Conservation (phyloP, 2,329 filamentous ascomycete genomes). For the Pseudogymnoascus sp. region DNA sequence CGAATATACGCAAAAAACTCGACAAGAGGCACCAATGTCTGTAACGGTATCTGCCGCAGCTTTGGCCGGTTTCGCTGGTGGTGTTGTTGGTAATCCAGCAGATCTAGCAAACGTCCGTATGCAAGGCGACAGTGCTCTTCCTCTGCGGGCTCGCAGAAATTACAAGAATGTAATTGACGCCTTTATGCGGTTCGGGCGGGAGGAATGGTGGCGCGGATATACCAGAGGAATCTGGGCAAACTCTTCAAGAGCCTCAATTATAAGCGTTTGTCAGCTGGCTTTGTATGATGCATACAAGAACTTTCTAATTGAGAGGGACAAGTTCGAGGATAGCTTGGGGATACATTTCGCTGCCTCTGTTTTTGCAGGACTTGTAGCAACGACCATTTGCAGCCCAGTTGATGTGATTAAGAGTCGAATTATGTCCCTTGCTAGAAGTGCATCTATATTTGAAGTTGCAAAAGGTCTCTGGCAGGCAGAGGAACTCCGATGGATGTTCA, state of each 20-base stretch:
- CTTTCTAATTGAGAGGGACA: constrained; percentile 56
- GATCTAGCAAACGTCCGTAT: constrained; percentile 94
- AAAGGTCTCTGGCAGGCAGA: constrained; percentile 39
- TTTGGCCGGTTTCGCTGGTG: not conserved
- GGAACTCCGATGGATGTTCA: constrained; percentile 57
- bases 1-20: not conserved
- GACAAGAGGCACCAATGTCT: not conserved
- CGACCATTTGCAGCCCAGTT: constrained; percentile 74
- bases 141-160: constrained; percentile 63
- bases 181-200: constrained; percentile 70
- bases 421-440: constrained; percentile 58
- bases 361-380: constrained; percentile 69
- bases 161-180: constrained; percentile 82
- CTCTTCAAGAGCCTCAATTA: constrained; percentile 65
- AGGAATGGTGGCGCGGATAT: constrained; percentile 66
- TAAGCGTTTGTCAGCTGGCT: constrained; percentile 74
- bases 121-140: constrained; percentile 79
- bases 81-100: constrained; percentile 70
- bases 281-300: constrained; percentile 74
- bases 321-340: constrained; percentile 57
- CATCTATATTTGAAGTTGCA: constrained; percentile 48
- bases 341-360: constrained; percentile 71
- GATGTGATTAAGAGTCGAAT: constrained; percentile 80
- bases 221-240: constrained; percentile 80
- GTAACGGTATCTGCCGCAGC: not conserved